Evolutionary conservation across 2,329 filamentous ascomycete genomes (phyloP), one percentile per base, ranked within the genome.

Genomic region (Lachnellula willkommii): DNA sequence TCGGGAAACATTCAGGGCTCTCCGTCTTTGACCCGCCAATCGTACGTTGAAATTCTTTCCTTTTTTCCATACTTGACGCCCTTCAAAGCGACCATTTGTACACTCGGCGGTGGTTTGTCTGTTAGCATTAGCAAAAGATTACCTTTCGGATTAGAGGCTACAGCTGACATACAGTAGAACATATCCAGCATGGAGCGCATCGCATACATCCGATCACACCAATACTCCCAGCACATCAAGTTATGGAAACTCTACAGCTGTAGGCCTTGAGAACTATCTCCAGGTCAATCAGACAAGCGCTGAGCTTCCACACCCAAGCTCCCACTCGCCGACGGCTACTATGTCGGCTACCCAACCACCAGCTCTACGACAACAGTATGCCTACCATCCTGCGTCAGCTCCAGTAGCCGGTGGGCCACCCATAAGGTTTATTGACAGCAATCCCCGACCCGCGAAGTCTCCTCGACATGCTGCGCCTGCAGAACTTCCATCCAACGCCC

Each of bases 401-500:
- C 55, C 60, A 35, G 36, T 57, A 20, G 47, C 57, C 2, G 47
- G 51, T 24, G 52, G 43, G 3, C 56, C 57, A 2, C 59, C 60
- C 15, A 55, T 64, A 20, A 58, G 63, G 8, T 68, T 65, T 48
- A 54, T 68, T 14, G 66, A 70, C 53, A 65, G 54, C 43, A 70
- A 70, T 47, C 67, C 67, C 7, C 58, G 68, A 14, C 68, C 68
- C 15, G 40, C 65, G 14, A 70, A 70, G 49, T 70, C 68, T 5
- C 68, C 68, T 37, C 58, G 68, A 9, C 68, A 70, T 56, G 56
- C 60, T 40, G 65, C 56, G 15, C 64, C 66, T 15, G 60, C 64
- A 9, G 64, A 67, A 11, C 37, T 63, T 12, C 60, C 62, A 11
- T 52, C 64, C 2, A 59, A 54, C 9, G 48, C 57, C 12, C 53